Evolutionary conservation across 2,329 filamentous ascomycete species (phyloP).

Genomic region (Ceratocystiopsis minuta): DNA sequence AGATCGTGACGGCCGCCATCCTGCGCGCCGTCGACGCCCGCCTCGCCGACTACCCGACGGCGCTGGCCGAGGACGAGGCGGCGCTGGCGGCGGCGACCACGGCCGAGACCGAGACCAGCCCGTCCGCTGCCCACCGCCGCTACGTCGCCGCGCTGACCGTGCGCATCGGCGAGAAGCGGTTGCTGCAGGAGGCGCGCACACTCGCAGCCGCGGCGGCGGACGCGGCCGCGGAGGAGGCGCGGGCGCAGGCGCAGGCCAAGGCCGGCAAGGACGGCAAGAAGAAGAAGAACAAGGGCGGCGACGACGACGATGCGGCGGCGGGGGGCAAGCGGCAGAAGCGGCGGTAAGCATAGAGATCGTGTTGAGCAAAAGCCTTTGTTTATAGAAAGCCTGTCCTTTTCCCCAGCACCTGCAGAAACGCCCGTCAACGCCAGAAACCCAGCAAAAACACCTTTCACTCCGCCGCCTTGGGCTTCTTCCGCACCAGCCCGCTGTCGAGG

Average conservation of each 20-base stretch:
- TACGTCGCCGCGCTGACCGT: constrained; percentile 16
- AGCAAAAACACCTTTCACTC: not conserved
- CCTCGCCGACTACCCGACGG: constrained; percentile 14
- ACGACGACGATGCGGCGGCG: not conserved
- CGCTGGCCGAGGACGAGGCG: constrained; percentile 14
- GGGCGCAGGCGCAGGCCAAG: constrained; percentile 7
- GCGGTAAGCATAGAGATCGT: not conserved
- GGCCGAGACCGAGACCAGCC: not conserved
- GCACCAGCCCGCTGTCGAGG: constrained; percentile 22
- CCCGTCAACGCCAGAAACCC: too few species aligned
- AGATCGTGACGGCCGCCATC: constrained; percentile 24
- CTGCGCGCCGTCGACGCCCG: constrained; percentile 13
- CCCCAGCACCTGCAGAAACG: too few species aligned
- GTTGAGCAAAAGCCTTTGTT: too few species aligned
- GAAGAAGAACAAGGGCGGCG: not conserved
- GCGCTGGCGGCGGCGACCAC: not conserved
- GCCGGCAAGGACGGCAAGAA: constrained; percentile 1
- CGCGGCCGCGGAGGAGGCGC: constrained; percentile 6
- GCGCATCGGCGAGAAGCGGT: constrained; percentile 18
- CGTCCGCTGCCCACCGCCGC: too few species aligned
- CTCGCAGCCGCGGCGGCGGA: constrained; percentile 10
- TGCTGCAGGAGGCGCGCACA: constrained; percentile 13
- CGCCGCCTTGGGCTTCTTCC: constrained; percentile 35
- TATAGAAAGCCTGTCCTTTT: too few species aligned
- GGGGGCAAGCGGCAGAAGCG: constrained; percentile 6